Conservation (phyloP, 163 green algal species). For the Prototheca wickerhamii region DNA sequence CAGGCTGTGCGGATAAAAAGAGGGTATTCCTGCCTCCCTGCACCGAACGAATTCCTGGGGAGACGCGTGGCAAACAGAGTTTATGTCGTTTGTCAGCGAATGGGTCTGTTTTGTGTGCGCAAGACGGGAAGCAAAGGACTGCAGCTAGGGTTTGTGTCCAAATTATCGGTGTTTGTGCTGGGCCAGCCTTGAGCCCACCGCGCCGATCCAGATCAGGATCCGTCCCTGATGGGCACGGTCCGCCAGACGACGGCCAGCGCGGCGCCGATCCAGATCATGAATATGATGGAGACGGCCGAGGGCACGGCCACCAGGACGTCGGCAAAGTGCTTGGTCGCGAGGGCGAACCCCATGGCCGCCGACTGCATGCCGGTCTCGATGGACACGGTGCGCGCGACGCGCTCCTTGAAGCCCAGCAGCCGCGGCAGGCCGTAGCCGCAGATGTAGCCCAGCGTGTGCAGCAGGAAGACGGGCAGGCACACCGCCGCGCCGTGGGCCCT, state of each 20-base stretch:
- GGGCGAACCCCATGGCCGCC: conserved; percentile 25
- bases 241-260: conserved; percentile 58
- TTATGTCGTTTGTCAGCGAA: too few species aligned
- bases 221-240: conserved; percentile 20
- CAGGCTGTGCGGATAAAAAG: too few species aligned
- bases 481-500: conserved; percentile 37
- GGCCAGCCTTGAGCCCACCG: too few species aligned
- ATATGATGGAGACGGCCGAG: conserved; percentile 66
- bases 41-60: too few species aligned
- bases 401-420: conserved; percentile 53
- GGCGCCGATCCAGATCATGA: conserved; percentile 67
- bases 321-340: conserved; percentile 51
- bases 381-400: conserved; percentile 52
- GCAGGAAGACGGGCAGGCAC: conserved; percentile 43
- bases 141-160: too few species aligned
- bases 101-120: too few species aligned
- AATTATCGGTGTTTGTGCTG: too few species aligned
- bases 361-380: conserved; percentile 77
- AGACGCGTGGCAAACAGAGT: too few species aligned
- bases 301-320: conserved; percentile 69
- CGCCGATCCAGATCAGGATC: neutral
- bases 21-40: too few species aligned
- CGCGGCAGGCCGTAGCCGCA: conserved; percentile 63
- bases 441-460: conserved; percentile 59
- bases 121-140: too few species aligned